Evolutionary conservation across 164 flowering plant species (phyloP), one percentile per base, ranked within the genome.

Genomic region (Liquidambar formosana): DNA sequence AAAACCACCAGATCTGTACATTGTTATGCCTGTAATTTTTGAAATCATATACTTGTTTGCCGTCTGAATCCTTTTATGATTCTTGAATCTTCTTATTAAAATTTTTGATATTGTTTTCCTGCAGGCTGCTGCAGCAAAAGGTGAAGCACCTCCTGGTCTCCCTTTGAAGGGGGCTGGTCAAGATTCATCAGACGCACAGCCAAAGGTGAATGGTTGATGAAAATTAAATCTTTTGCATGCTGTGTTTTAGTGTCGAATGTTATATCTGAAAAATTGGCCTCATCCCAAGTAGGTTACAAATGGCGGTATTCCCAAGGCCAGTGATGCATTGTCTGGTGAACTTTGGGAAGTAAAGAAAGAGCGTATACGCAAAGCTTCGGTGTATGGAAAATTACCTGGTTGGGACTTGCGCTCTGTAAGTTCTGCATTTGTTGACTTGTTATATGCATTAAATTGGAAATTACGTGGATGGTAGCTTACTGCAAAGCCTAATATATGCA

Each of bases 321-420:
- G 79, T 76, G 98, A 96, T 83, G 94, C 99, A 66, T 84, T 96
- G 70, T 86, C 95, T 75, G 97, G 98, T 72, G 98, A 96, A 80
- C 93, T 91, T 65, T 96, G 99, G 99, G 93, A 84, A 76, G 83
- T 68, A 18, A 96, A 92, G 84, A 93, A 74, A 76, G 91, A 90
- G 75, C 85, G 99, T 71, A 90, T 96, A 69, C 84, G 87, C 13
- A 83, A 83, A 70, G 86, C 89, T 75, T 96, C 99, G 58, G 76
- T 63, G 1, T 70, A 84, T 83, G 99, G 98, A 65, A 90, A 89
- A 74, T 79, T 81, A 79, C 90, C 94, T 67, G 97, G 88, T 70
- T 96, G 99, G 99, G 99, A 93, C 77, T 78, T 96, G 86, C 84
- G 93, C 56, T 96, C 99, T 57, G 99, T 96, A 88, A 90, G 99